phyloP scores from a whole-genome alignment of 2,329 filamentous ascomycete genomes.

The Metarhizium sp. region DNA sequence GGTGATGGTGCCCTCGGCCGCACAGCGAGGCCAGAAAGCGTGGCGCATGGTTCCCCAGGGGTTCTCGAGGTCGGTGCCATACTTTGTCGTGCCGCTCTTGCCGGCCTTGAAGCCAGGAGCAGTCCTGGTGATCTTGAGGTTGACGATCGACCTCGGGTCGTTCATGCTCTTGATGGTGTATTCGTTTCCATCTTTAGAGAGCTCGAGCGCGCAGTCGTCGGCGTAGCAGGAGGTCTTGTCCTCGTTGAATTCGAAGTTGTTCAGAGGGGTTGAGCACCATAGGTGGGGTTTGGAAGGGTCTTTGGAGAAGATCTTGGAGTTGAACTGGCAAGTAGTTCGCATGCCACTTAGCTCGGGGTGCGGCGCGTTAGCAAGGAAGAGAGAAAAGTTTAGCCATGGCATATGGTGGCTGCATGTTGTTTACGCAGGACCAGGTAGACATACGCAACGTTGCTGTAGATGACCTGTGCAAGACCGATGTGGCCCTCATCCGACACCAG shows the following conservation, averaged over 20 bases:
- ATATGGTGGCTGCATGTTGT: neutral
- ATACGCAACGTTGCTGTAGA: slow-evolving; percentile 96
- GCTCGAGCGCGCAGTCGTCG: slow-evolving; percentile 72
- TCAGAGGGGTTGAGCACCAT: slow-evolving; percentile 76
- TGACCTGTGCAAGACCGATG: slow-evolving; percentile 75
- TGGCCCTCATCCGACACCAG: slow-evolving; percentile 70
- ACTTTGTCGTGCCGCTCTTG: slow-evolving; percentile 73
- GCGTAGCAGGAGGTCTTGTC: slow-evolving; percentile 78
- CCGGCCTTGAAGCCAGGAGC: slow-evolving; percentile 80
- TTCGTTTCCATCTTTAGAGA: slow-evolving; percentile 71
- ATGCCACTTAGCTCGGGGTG: slow-evolving; percentile 54
- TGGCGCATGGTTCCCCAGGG: slow-evolving; percentile 94
- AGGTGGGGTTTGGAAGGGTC: slow-evolving; percentile 63
- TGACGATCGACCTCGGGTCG: slow-evolving; percentile 72
- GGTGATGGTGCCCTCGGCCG: slow-evolving; percentile 71
- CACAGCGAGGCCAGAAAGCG: slow-evolving; percentile 86
- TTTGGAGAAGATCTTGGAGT: slow-evolving; percentile 79
- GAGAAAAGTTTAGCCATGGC: slow-evolving; percentile 10
- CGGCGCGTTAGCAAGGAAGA: slow-evolving; percentile 5
- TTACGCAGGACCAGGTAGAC: slow-evolving; percentile 17
- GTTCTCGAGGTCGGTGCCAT: slow-evolving; percentile 73
- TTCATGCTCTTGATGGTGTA: slow-evolving; percentile 88
- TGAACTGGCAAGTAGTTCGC: slow-evolving; percentile 87
- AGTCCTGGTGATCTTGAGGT: slow-evolving; percentile 68
- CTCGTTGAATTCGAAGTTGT: slow-evolving; percentile 74